Evolutionary conservation across 78 protist species (phyloP).

Genomic region (Dictyostelium discoideum): DNA sequence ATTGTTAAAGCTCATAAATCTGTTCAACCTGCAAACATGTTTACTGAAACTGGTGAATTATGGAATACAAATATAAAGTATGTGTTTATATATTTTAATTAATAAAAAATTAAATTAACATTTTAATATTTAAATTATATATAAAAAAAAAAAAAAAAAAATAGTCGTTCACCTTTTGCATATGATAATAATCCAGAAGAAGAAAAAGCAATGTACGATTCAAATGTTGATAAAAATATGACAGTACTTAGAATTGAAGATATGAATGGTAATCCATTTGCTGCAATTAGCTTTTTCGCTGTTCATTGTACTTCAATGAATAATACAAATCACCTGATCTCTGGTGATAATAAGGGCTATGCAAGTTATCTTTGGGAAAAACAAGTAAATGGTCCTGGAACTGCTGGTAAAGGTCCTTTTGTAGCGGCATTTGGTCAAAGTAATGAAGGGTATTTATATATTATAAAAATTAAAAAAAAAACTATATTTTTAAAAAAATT

Average conservation of each 20-base stretch:
- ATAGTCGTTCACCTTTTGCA: conserved; percentile 85
- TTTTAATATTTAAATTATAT: too few species aligned
- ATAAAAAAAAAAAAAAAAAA: background rate
- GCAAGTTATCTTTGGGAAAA: conserved; percentile 85
- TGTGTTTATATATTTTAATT: background rate
- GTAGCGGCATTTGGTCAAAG: conserved; percentile 88
- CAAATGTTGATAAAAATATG: conserved; percentile 83
- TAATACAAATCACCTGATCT: conserved; percentile 83
- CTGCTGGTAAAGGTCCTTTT: conserved; percentile 81
- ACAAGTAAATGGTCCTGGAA: conserved; percentile 15
- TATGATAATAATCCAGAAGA: conserved; percentile 84
- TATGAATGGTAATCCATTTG: conserved; percentile 77
- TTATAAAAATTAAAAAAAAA: too few species aligned
- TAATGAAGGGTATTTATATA: conserved; percentile 70
- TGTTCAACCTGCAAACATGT: conserved; percentile 42
- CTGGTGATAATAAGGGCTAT: conserved; percentile 92
- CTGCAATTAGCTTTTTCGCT: conserved; percentile 74
- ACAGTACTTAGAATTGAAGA: conserved; percentile 69
- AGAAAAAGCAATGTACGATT: conserved; percentile 80
- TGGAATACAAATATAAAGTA: conserved; percentile 81
- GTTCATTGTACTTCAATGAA: conserved; percentile 88
- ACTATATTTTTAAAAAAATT: too few species aligned
- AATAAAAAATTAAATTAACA: too few species aligned
- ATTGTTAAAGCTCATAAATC: conserved; percentile 82
- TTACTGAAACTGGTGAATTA: conserved; percentile 40